These are phyloP conservation scores for Sporormia fimetaria DNA, from an alignment of 495 filamentous ascomycete species.

Conservation along the genomic window DNA sequence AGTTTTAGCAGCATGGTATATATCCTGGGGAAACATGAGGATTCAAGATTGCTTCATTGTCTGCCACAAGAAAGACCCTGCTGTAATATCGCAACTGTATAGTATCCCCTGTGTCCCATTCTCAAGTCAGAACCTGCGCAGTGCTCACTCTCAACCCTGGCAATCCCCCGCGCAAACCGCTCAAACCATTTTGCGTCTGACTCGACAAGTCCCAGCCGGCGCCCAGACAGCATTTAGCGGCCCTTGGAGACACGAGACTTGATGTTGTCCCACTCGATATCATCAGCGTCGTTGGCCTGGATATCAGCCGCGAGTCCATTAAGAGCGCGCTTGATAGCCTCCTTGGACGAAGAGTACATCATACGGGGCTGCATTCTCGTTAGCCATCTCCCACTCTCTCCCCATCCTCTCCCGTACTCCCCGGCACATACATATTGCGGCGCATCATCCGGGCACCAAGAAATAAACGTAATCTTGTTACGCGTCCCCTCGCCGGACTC, in stretches of 20 bases:
- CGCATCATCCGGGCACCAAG: conserved; percentile 82
- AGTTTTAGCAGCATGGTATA: no score
- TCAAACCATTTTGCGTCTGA: no score
- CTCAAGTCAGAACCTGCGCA: no score
- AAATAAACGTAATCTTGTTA: conserved; percentile 93
- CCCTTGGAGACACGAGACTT: conserved; percentile 74
- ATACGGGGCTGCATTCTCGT: conserved; percentile 56
- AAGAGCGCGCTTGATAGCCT: conserved; percentile 77
- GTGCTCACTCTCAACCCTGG: no score
- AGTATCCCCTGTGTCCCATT: no score
- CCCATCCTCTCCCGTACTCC: background rate
- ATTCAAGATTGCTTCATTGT: no score
- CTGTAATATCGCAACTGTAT: no score
- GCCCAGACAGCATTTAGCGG: conserved; percentile 31
- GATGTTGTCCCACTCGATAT: conserved; percentile 75
- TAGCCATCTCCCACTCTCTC: conserved; percentile 15
- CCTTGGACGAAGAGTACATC: conserved; percentile 95
- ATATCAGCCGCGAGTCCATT: conserved; percentile 68
- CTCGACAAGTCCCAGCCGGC: no score
- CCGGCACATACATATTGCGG: conserved; percentile 59
- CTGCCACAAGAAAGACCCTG: no score
- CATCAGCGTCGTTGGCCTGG: conserved; percentile 85
- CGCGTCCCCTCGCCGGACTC: conserved; percentile 64
- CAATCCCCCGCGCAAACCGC: no score
- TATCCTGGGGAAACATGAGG: no score